A percentile compares a stretch with the other conserved stretches of the same genome.
Evolutionary conservation across 164 flowering plant species (phyloP).

Genomic region (Umbilicus rupestris): DNA sequence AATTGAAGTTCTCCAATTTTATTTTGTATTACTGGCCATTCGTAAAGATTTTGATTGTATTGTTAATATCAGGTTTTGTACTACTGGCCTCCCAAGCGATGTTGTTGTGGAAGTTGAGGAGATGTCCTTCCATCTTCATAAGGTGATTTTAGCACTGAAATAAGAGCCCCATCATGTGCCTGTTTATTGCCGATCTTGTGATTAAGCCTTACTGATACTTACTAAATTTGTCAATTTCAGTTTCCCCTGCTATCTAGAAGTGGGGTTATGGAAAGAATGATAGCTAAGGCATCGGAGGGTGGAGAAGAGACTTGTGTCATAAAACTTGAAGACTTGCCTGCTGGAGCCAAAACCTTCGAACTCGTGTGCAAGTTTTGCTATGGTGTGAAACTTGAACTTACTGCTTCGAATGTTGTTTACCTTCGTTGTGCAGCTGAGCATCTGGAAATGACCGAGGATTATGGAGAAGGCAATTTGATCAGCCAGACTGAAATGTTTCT

Average conservation of each 20-base stretch:
- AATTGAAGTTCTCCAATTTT: not conserved
- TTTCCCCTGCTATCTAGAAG: conserved; percentile 90
- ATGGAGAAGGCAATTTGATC: conserved; percentile 75
- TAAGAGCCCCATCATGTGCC: not conserved
- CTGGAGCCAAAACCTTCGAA: conserved; percentile 81
- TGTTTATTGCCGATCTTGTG: not conserved
- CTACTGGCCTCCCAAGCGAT: conserved; percentile 95
- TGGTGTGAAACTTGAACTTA: conserved; percentile 85
- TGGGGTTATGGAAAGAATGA: conserved; percentile 66
- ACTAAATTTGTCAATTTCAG: conserved; percentile 27
- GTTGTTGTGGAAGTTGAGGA: conserved; percentile 81
- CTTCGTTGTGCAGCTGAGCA: conserved; percentile 79
- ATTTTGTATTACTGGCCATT: not conserved
- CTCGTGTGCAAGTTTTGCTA: conserved; percentile 90
- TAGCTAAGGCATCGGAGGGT: conserved; percentile 53
- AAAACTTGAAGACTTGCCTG: conserved; percentile 55
- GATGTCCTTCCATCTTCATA: conserved; percentile 93
- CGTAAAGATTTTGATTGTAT: not conserved
- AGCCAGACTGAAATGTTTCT: conserved; percentile 70
- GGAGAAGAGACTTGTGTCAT: conserved; percentile 51
- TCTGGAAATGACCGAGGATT: conserved; percentile 88
- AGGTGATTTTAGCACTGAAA: conserved; percentile 32
- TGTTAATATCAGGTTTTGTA: conserved; percentile 57
- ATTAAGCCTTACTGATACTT: not conserved
- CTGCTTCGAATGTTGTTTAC: conserved; percentile 74